phyloP scores from a whole-genome alignment of 2,329 filamentous ascomycete genomes.

The Epichloe uncinata region DNA sequence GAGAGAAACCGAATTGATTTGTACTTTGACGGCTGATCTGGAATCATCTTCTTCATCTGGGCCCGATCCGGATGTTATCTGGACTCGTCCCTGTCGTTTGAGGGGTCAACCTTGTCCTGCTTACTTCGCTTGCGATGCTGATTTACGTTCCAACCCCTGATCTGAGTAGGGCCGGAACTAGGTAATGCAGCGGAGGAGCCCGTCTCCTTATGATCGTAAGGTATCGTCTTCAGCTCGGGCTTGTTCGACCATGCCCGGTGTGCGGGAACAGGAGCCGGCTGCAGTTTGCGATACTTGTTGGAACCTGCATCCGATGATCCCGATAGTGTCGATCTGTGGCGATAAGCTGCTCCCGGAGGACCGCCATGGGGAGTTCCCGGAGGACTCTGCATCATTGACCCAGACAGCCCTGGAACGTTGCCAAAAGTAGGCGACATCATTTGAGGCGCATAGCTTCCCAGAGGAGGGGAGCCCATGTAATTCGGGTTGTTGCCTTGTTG shows the following conservation, averaged over 20 bases:
- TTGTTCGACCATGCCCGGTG: conserved; percentile 34
- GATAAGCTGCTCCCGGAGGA: conserved; percentile 17
- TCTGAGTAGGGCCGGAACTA: conserved; percentile 40
- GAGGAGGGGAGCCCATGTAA: conserved; percentile 23
- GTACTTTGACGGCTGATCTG: neutral
- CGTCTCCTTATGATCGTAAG: conserved; percentile 48
- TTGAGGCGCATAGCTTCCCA: conserved; percentile 17
- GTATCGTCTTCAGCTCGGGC: conserved; percentile 44
- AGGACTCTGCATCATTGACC: conserved; percentile 21
- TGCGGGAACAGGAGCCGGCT: conserved; percentile 41
- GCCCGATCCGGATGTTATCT: conserved; percentile 22
- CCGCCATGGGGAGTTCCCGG: conserved; percentile 20
- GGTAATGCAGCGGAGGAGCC: conserved; percentile 40
- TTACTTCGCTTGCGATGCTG: conserved; percentile 25
- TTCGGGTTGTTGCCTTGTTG: conserved; percentile 15
- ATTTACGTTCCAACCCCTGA: conserved; percentile 42
- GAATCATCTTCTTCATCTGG: conserved; percentile 10
- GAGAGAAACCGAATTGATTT: conserved; percentile 1
- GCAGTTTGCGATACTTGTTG: conserved; percentile 43
- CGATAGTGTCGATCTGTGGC: conserved; percentile 25
- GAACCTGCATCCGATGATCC: conserved; percentile 23
- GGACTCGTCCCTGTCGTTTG: conserved; percentile 24
- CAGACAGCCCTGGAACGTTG: conserved; percentile 16
- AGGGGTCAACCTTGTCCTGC: conserved; percentile 18
- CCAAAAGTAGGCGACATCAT: conserved; percentile 25